phyloP scores from a whole-genome alignment of 176 grass and related monocot species.

The Oryza officinalis region DNA sequence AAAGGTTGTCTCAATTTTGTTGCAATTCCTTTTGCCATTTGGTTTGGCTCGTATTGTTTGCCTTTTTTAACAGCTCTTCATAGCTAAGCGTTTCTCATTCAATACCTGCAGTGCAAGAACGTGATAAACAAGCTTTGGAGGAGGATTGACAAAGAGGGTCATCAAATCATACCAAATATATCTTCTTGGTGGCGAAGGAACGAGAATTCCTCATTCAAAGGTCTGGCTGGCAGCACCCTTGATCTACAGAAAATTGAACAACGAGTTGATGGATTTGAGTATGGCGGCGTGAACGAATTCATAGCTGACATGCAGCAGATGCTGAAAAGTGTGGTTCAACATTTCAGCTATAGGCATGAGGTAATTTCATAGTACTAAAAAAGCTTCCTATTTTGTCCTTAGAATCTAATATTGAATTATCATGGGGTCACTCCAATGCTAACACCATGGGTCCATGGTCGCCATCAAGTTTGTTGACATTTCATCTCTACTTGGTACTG shows the following conservation, averaged over 20 bases:
- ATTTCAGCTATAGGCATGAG: slow-evolving; percentile 73
- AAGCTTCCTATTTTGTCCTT: background rate
- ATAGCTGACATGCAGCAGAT: slow-evolving; percentile 89
- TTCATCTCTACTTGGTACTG: background rate
- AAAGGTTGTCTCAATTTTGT: background rate
- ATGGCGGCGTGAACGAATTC: slow-evolving; percentile 68
- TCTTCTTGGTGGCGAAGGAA: slow-evolving; percentile 92
- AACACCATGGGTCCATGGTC: background rate
- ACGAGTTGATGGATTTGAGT: slow-evolving; percentile 84
- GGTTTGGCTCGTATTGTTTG: background rate
- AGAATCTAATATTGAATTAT: background rate
- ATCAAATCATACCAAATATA: slow-evolving; percentile 83
- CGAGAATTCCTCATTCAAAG: slow-evolving; percentile 68
- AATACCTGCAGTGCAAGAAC: slow-evolving; percentile 88
- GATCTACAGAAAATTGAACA: slow-evolving; percentile 87
- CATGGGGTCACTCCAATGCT: background rate
- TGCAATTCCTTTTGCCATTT: slow-evolving; percentile 2
- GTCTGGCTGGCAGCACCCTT: slow-evolving; percentile 51
- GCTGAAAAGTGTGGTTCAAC: slow-evolving; percentile 84
- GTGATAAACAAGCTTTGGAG: slow-evolving; percentile 98
- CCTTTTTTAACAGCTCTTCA: background rate
- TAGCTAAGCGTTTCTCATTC: slow-evolving; percentile 19
- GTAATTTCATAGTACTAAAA: slow-evolving; percentile 35
- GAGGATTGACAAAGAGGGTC: slow-evolving; percentile 88
- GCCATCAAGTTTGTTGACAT: background rate